phyloP scores from a whole-genome alignment of 441 rosid genomes.

The Brassica hybrid region DNA sequence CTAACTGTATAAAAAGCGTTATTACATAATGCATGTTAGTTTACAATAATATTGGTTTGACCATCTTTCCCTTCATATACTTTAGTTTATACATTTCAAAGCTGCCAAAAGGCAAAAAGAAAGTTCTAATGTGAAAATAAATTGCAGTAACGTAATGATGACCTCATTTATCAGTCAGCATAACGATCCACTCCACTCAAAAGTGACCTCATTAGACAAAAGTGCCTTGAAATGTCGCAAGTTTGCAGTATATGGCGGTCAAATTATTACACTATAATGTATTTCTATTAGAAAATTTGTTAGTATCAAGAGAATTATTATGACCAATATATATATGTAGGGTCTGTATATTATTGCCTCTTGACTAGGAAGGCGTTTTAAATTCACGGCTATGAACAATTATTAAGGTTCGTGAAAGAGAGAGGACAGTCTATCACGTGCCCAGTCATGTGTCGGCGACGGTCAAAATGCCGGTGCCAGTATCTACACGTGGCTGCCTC shows the following conservation, averaged over 20 bases:
- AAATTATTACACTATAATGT: background rate
- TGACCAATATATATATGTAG: conserved; percentile 24
- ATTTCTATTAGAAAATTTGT: background rate
- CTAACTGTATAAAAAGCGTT: conserved; percentile 3
- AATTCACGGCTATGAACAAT: conserved; percentile 6
- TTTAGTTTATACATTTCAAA: conserved; percentile 4
- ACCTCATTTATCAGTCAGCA: conserved; percentile 23
- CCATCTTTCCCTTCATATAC: conserved; percentile 8
- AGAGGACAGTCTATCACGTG: conserved; percentile 60
- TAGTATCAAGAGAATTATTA: background rate
- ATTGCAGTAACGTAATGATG: conserved; percentile 18
- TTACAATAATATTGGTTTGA: conserved; percentile 30
- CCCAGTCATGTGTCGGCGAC: conserved; percentile 53
- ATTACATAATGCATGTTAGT: background rate
- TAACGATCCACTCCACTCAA: conserved; percentile 16
- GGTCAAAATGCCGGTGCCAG: conserved; percentile 90
- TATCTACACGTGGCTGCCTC: conserved; percentile 58
- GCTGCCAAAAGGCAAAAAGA: conserved; percentile 12
- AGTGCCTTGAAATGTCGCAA: background rate
- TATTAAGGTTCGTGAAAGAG: conserved; percentile 34
- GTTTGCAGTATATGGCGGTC: conserved; percentile 7
- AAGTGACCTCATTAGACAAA: background rate
- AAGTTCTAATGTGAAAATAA: conserved; percentile 24
- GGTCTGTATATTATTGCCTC: conserved; percentile 31
- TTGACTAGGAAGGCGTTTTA: conserved; percentile 24